Evolutionary conservation across 305 asterid species (phyloP), one percentile per base, ranked within the genome.

Genomic region (Fraxinus velutina): DNA sequence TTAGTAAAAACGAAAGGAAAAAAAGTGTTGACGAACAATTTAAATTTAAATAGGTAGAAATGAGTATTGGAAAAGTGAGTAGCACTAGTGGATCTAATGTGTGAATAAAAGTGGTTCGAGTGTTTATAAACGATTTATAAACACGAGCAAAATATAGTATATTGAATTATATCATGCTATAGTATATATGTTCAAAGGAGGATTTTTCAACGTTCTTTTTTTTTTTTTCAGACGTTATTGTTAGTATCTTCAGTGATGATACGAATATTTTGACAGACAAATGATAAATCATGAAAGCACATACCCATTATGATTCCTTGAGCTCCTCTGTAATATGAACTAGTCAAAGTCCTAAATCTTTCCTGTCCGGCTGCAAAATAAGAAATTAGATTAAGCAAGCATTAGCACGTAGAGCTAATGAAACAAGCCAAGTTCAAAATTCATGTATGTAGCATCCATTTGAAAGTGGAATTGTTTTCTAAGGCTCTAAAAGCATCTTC

Each of bases 321-420:
- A 83, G 94, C 94, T 82, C 94, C 94, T 82, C 94, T 84, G 85
- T 91, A 91, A 76, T 91, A 91, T 5, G 94, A 91, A 81, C 94
- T 89, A 76, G 92, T 91, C 91, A 91, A 86, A 73, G 94, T 90
- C 81, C 94, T 87, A 82, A 90, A 90, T 75, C 94, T 88, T 84
- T 90, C 94, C 88, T 90, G 94, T 78, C 94, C 94, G 68, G 94
- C 94, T 91, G 89, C 88, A 83, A 84, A 81, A 80, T 32, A 32
- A 17, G 37, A 83, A 30, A 36, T 83, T 66, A 57, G 72, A 42
- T 87, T 55, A 33, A 3, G 19, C 37, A 50, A 75, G 30, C 47
- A 60, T 68, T 22, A 34, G 79, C 50, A 87, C 47, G 19, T n/a
- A 27, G 6, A 21, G 42, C 57, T 39, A 39, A 10, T 36, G 44